phyloP scores from a whole-genome alignment of 371 early-diverging fungal species.

The Mortierella sp. region DNA sequence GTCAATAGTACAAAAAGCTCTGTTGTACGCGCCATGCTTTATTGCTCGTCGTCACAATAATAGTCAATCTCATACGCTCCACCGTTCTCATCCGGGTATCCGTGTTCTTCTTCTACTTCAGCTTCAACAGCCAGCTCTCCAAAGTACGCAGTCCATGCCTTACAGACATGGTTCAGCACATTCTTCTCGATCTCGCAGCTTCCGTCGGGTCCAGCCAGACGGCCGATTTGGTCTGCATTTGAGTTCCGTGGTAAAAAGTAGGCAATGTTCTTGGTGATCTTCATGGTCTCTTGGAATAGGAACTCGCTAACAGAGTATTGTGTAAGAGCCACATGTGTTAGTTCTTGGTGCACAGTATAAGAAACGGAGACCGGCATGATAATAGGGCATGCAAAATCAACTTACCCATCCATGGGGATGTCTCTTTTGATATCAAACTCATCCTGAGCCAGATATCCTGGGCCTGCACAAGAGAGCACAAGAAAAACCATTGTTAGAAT shows the following conservation, averaged over 20 bases:
- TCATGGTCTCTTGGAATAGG: slow-evolving; percentile 70
- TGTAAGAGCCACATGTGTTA: too few species aligned
- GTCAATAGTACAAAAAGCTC: too few species aligned
- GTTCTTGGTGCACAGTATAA: too few species aligned
- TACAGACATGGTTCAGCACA: slow-evolving; percentile 39
- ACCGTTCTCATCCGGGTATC: not conserved
- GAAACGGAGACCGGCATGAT: too few species aligned
- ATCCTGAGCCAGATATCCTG: slow-evolving; percentile 35
- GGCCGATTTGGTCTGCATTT: slow-evolving; percentile 67
- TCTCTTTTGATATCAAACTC: slow-evolving; percentile 78
- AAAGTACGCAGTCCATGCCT: slow-evolving; percentile 52
- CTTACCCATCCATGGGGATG: slow-evolving; percentile 83
- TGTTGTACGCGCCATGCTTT: too few species aligned
- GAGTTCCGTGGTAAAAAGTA: slow-evolving; percentile 90
- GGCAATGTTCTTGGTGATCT: slow-evolving; percentile 80
- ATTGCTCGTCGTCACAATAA: slow-evolving; percentile 7
- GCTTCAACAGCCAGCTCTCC: slow-evolving; percentile 31
- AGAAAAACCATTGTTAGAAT: not conserved
- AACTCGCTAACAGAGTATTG: slow-evolving; percentile 58
- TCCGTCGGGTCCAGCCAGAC: slow-evolving; percentile 22
- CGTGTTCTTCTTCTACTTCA: slow-evolving; percentile 3
- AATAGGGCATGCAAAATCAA: too few species aligned
- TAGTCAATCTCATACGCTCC: slow-evolving; percentile 1
- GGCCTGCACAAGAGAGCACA: slow-evolving; percentile 17
- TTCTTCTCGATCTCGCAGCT: slow-evolving; percentile 46